These are phyloP conservation scores for Castanea mollissima DNA, from an alignment of 306 rosid species.

Conservation along the genomic window DNA sequence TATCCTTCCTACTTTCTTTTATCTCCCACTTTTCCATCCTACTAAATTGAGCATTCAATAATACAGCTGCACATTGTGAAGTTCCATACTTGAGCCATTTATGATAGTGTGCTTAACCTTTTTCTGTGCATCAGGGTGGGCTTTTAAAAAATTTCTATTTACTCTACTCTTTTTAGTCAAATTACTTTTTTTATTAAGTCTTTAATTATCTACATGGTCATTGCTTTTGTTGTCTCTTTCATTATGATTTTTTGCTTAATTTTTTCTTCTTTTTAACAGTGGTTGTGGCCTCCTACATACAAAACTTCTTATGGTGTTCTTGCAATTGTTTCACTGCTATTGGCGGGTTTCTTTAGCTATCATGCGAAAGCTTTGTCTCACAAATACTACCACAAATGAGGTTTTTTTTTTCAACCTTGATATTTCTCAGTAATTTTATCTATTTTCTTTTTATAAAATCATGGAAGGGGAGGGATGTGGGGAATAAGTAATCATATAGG, in stretches of 20 bases:
- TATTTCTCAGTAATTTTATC: constrained; percentile 12
- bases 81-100: not conserved
- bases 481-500: not conserved
- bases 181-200: too few relatives aligned
- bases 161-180: not conserved
- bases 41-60: not conserved
- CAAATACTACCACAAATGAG: constrained; percentile 94
- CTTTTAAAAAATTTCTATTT: not conserved
- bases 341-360: constrained; percentile 84
- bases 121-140: not conserved
- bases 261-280: constrained; percentile 45
- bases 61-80: not conserved
- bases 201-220: too few relatives aligned
- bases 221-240: constrained; percentile 1
- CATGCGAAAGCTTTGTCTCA: constrained; percentile 87
- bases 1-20: too few relatives aligned
- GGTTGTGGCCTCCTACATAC: constrained; percentile 87
- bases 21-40: too few relatives aligned
- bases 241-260: constrained; percentile 8
- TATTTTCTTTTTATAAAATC: constrained; percentile 3
- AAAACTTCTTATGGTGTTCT: constrained; percentile 77
- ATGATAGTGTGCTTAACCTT: not conserved
- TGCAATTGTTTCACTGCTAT: constrained; percentile 62
- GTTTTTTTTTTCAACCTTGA: constrained; percentile 35
- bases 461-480: not conserved